Conservation (phyloP, 345 rosid species). For the Mercurialis annua region DNA sequence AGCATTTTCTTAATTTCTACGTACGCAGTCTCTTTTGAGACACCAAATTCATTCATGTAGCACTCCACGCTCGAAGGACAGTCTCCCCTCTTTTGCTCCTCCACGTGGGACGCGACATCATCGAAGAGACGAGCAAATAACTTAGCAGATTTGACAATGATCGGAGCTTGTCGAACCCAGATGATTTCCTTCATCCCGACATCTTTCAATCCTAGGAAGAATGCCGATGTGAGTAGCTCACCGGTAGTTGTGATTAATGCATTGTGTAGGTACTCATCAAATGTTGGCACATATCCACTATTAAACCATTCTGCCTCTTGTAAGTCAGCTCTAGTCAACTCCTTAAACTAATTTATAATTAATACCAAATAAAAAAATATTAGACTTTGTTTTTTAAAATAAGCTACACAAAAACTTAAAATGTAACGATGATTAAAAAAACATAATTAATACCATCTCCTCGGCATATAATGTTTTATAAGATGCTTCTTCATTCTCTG, state of each 20-base stretch:
- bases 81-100: slow-evolving; percentile 1
- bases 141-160: not conserved
- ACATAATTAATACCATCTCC: slow-evolving; percentile 3
- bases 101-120: not conserved
- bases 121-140: not conserved
- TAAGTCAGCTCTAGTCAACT: not conserved
- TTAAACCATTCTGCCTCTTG: slow-evolving; percentile 5
- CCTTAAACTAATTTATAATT: slow-evolving; percentile 13
- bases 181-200: not conserved
- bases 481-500: not conserved
- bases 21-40: not conserved
- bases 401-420: too few species aligned
- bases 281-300: not conserved
- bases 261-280: slow-evolving; percentile 7
- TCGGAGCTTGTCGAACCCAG: not conserved
- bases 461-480: not conserved
- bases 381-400: too few species aligned
- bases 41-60: not conserved
- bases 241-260: not conserved
- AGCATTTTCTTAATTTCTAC: not conserved
- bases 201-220: not conserved
- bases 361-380: too few species aligned
- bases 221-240: not conserved
- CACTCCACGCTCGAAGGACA: slow-evolving; percentile 7
- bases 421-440: too few species aligned